Evolutionary conservation across 805 yeast genomes (phyloP).

Genomic region (Candida patagonica): DNA sequence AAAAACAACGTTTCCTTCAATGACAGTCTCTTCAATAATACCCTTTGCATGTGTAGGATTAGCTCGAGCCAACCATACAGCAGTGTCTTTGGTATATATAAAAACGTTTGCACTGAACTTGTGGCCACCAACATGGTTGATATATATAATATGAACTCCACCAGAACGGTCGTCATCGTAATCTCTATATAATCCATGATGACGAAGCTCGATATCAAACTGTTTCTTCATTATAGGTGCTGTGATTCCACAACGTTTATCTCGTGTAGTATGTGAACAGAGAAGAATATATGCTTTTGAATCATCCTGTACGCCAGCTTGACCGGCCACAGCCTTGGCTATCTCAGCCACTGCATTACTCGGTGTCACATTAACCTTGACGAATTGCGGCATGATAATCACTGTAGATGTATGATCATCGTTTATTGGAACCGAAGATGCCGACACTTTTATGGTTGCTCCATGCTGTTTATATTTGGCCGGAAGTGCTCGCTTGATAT

Average conservation of each 20-base stretch:
- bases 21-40: slow-evolving; percentile 65
- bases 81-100: slow-evolving; percentile 61
- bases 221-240: slow-evolving; percentile 84
- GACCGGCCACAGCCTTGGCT: slow-evolving; percentile 33
- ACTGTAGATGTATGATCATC: slow-evolving; percentile 23
- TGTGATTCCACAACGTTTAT: slow-evolving; percentile 86
- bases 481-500: not conserved
- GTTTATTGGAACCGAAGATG: slow-evolving; percentile 1
- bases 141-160: slow-evolving; percentile 62
- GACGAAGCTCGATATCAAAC: slow-evolving; percentile 63
- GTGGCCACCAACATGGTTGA: slow-evolving; percentile 94
- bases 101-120: slow-evolving; percentile 86
- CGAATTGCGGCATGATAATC: slow-evolving; percentile 62
- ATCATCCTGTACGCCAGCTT: slow-evolving; percentile 2
- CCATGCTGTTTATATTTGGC: not conserved
- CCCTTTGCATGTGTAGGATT: slow-evolving; percentile 67
- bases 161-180: slow-evolving; percentile 59
- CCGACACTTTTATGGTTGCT: slow-evolving; percentile 5
- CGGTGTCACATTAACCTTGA: slow-evolving; percentile 50
- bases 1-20: slow-evolving; percentile 54
- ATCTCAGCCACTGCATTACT: slow-evolving; percentile 35
- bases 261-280: slow-evolving; percentile 88
- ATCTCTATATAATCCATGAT: slow-evolving; percentile 66
- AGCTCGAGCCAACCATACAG: slow-evolving; percentile 83
- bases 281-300: slow-evolving; percentile 41